Evolutionary conservation across 2,329 filamentous ascomycete species (phyloP), one percentile per base, ranked within the genome.

Genomic region (Scleromitrula shiraiana): DNA sequence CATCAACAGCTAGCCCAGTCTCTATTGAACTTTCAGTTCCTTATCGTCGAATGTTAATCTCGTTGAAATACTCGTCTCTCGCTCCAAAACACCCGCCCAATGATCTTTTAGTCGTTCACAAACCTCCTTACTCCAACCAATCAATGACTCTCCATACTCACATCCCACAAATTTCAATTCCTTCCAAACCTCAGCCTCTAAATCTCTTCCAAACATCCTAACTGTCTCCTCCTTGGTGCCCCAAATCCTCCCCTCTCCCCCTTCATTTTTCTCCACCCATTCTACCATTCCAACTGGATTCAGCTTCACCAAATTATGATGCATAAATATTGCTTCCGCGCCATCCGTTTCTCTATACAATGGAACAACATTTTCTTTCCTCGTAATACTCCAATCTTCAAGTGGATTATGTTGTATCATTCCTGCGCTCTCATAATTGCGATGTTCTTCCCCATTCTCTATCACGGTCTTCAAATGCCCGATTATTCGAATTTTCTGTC

Each of bases 161-260:
- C 46, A 49, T 3, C 19, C 46, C 9, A 49, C 46, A 35, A 27
- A 30, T n/a, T 44, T 12, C 19, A 49, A 5, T n/a, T 44, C 20
- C n/a, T 50, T 38, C 49, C 49, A 50, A 20, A 49, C 15, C 1
- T 23, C 26, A 2, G n/a, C 19, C 40, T 50, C 49, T n/a, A 50
- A 23, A 32, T 50, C 49, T 12, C 12, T 20, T 4, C 30, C 44
- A n/a, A 49, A 49, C 3, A 3, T 30, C 3, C n/a, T 22, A 2
- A 48, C 22, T 3, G 43, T 47, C 17, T 29, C 14, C 5, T 30
- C 9, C 9, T 32, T 47, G 6, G 26, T 12, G 10, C 38, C 44
- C 49, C 49, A 50, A 44, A 50, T 49, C 19, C 46, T 38, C 9
- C 30, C 35, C 7, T 38, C 20, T 1, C 23, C 12, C 19, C 20